Evolutionary conservation across 129 eudicot genomes (phyloP), one percentile per base, ranked within the genome.

Genomic region (Deinandra increscens): DNA sequence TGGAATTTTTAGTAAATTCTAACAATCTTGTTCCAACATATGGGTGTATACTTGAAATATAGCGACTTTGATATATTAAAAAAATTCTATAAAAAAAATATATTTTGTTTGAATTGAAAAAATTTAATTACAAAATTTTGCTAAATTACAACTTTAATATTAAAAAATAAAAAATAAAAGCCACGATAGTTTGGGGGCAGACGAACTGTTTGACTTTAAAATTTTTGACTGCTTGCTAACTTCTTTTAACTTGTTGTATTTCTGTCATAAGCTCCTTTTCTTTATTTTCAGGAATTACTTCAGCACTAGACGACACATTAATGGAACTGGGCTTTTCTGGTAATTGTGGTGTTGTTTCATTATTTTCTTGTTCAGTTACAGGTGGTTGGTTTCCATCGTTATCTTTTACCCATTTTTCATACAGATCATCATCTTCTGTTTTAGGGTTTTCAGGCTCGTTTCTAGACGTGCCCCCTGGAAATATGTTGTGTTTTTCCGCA

Each of bases 371-470:
- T 22, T 63, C 76, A 14, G 60, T 33, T 37, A 45, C 80, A 26
- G 81, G 74, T 68, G 56, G 63, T 31, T 81, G 84, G 37, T 71
- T 60, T 54, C 61, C 82, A 20, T 68, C 79, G 29, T 44, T 83
- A 20, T 79, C 83, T 60, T 64, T 81, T 62, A 76, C 72, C 95
- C 93, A 86, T 70, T 74, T 80, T n/a, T 74, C 75, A 55, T 86
- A 71, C 37, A 86, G 74, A 17, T 88, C 90, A 51, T 88, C 98
- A 2, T 80, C 76, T 58, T 73, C 91, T 6, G 85, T 83, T n/a
- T 79, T 84, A 33, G 86, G 77, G 75, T 63, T 78, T 37, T 14
- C 69, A 42, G 75, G 72, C 18, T 64, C 73, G n/a, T 60, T 82
- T 54, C 80, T 78, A 5, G 56, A 39, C n/a, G 67, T 69, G 62